These are phyloP conservation scores for Nepenthes alata DNA, from an alignment of 179 eudicot species.

Conservation along the genomic window DNA sequence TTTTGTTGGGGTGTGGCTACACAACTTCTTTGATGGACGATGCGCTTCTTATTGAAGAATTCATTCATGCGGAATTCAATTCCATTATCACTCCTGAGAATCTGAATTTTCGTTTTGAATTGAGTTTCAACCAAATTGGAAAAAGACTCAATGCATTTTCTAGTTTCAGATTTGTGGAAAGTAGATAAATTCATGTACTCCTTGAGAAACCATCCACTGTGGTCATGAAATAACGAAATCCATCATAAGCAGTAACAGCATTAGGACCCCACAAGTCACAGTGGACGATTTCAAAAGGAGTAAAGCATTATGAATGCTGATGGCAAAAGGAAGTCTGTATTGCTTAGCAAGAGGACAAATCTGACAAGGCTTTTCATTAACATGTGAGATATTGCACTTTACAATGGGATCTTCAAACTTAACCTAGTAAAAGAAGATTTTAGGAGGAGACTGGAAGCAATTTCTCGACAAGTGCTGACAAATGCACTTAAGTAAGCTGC, in stretches of 20 bases:
- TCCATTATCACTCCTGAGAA: neutral
- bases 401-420: too few relatives aligned
- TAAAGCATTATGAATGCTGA: neutral
- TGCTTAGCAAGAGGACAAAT: neutral
- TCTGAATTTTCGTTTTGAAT: neutral
- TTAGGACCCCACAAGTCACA: neutral
- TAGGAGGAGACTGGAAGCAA: too few relatives aligned
- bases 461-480: too few relatives aligned
- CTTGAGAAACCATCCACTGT: neutral
- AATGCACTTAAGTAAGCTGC: too few relatives aligned
- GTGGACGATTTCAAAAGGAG: neutral
- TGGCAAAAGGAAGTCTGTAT: neutral
- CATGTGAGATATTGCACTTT: too few relatives aligned
- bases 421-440: too few relatives aligned
- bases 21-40: neutral
- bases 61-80: neutral
- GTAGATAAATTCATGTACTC: neutral
- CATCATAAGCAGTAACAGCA: neutral
- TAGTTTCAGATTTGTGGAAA: neutral
- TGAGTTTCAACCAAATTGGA: neutral
- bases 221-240: neutral
- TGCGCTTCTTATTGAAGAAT: neutral
- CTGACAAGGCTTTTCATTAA: neutral
- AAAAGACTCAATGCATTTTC: neutral
- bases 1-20: neutral